Evolutionary conservation across 129 eudicot species (phyloP).

Genomic region (Erigeron canadensis): DNA sequence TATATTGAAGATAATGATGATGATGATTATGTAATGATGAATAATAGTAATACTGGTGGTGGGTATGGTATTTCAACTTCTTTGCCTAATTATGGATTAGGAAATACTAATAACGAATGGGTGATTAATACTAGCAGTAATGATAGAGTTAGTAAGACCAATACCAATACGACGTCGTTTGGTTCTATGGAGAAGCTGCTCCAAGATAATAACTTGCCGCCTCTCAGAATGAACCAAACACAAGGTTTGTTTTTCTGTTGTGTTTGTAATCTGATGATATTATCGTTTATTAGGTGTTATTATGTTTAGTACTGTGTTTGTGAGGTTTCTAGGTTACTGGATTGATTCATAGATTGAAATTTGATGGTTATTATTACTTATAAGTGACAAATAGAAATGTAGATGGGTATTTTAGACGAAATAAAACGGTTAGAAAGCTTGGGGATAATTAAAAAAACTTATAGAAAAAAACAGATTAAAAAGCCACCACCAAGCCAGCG

Average conservation of each 20-base stretch:
- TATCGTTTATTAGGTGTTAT: not conserved
- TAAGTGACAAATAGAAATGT: too few species aligned
- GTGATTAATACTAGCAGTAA: not conserved
- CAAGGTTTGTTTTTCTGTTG: conserved; percentile 40
- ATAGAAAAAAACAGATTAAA: too few species aligned
- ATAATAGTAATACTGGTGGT: conserved; percentile 3
- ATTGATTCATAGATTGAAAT: too few species aligned
- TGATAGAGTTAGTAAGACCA: conserved; percentile 32
- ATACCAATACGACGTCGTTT: conserved; percentile 11
- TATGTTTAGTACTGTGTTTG: too few species aligned
- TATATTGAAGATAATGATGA: conserved; percentile 30
- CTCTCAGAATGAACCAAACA: conserved; percentile 50
- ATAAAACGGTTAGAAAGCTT: too few species aligned
- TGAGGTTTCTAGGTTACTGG: too few species aligned
- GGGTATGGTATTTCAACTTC: conserved; percentile 57
- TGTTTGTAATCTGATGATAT: not conserved
- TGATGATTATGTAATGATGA: conserved; percentile 25
- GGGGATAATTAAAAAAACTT: too few species aligned
- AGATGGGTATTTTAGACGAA: too few species aligned
- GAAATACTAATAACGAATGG: conserved; percentile 39
- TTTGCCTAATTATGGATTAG: conserved; percentile 47
- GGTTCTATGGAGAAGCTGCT: conserved; percentile 49
- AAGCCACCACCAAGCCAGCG: too few species aligned
- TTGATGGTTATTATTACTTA: too few species aligned
- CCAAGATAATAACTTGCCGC: conserved; percentile 47